A percentile compares a stretch with the other conserved stretches of the same genome.
Evolutionary conservation across 768 basidiomycete genomes (phyloP).

Genomic region (Tricholoma terreum): DNA sequence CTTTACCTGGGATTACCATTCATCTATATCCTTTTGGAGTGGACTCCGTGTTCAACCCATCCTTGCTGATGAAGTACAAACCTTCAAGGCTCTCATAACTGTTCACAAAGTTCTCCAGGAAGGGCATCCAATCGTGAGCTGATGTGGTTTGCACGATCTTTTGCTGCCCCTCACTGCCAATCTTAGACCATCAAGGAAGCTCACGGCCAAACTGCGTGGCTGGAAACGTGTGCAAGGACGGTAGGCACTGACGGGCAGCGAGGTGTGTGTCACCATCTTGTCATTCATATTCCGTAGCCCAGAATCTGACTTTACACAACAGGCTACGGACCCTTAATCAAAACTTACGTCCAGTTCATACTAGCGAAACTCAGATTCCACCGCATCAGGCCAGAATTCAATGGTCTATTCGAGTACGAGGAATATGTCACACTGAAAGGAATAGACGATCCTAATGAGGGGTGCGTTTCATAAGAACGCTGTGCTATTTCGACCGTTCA

Average conservation of each 20-base stretch:
- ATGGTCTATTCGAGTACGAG: constrained; percentile 98
- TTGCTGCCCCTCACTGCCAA: constrained; percentile 5
- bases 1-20: constrained; percentile 99
- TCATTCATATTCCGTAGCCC: neutral
- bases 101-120: constrained; percentile 98
- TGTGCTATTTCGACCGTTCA: constrained; percentile 6
- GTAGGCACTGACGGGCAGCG: constrained; percentile 72
- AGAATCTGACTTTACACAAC: constrained; percentile 1
- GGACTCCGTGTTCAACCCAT: constrained; percentile 96
- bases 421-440: constrained; percentile 97
- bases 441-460: constrained; percentile 98
- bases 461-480: constrained; percentile 51
- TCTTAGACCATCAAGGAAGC: constrained; percentile 91
- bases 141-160: neutral
- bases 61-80: constrained; percentile 94
- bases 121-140: constrained; percentile 84
- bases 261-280: constrained; percentile 43
- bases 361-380: constrained; percentile 95
- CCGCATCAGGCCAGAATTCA: constrained; percentile 93
- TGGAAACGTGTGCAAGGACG: constrained; percentile 94
- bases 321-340: constrained; percentile 94
- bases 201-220: constrained; percentile 95
- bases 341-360: constrained; percentile 94
- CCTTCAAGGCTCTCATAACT: constrained; percentile 96
- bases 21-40: constrained; percentile 97